Evolutionary conservation across 2,329 filamentous ascomycete species (phyloP).

Genomic region (Uncinocarpus reesii): DNA sequence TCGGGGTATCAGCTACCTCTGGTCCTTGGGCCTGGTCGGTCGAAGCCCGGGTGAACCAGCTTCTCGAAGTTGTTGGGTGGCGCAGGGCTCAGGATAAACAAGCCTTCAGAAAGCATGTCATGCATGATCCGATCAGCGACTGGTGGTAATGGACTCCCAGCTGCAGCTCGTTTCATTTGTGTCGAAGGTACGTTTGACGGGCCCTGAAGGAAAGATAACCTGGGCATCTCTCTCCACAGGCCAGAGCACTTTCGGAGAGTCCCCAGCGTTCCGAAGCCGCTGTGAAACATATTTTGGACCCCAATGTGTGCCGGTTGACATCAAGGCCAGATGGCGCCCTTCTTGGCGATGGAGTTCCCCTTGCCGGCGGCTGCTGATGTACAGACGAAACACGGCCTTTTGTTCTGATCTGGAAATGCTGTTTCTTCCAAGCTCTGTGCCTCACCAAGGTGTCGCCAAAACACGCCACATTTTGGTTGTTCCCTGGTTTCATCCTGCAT

Average conservation of each 20-base stretch:
- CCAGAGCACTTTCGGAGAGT: neutral
- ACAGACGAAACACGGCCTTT: neutral
- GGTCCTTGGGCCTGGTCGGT: neutral
- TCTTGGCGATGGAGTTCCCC: neutral
- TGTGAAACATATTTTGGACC: conserved; percentile 6
- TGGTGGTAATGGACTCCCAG: neutral
- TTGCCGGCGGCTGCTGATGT: neutral
- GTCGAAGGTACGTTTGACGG: conserved; percentile 2
- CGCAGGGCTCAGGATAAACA: neutral
- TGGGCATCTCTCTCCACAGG: too few relatives aligned
- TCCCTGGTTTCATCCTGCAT: conserved; percentile 1
- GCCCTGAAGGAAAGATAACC: neutral
- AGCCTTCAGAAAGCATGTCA: neutral
- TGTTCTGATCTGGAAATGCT: neutral
- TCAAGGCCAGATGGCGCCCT: neutral
- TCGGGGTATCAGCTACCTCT: neutral
- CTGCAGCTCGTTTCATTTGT: conserved; percentile 1
- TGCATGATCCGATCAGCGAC: neutral
- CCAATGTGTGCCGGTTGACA: neutral
- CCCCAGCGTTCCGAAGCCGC: neutral
- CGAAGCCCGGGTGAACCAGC: neutral
- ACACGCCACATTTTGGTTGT: too few relatives aligned
- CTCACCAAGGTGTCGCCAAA: too few relatives aligned
- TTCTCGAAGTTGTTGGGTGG: conserved; percentile 6
- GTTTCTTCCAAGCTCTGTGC: neutral